phyloP scores from a whole-genome alignment of 345 rosid species.

The Boechera divaricarpa region DNA sequence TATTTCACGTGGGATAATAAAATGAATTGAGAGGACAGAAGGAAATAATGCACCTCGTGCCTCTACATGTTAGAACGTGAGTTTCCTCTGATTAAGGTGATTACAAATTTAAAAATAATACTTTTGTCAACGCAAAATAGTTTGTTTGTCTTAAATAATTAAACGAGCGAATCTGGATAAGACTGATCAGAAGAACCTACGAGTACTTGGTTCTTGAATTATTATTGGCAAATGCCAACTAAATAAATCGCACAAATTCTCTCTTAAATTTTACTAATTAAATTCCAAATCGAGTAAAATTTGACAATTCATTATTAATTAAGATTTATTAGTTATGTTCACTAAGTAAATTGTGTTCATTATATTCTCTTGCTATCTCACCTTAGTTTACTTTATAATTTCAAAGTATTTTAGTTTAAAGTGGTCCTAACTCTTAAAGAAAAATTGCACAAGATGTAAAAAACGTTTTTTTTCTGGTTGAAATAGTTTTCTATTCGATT shows the following conservation, averaged over 20 bases:
- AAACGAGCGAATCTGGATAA: background rate
- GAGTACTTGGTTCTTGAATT: background rate
- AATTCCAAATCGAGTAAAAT: background rate
- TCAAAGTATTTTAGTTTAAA: too few species aligned
- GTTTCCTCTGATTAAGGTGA: background rate
- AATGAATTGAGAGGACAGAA: background rate
- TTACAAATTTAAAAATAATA: background rate
- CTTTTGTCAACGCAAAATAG: background rate
- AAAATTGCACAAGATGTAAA: too few species aligned
- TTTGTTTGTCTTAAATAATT: background rate
- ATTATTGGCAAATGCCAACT: background rate
- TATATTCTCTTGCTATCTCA: too few species aligned
- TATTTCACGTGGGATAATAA: slow-evolving; percentile 23
- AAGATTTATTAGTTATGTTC: too few species aligned
- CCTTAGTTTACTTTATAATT: too few species aligned
- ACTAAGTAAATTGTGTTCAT: too few species aligned
- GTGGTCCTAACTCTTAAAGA: too few species aligned
- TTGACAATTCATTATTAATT: too few species aligned
- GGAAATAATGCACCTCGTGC: background rate
- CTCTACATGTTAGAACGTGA: background rate
- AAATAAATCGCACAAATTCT: background rate
- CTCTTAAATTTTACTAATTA: background rate
- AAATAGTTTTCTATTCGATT: too few species aligned
- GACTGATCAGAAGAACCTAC: background rate
- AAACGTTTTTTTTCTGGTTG: too few species aligned